phyloP scores from a whole-genome alignment of 2,329 filamentous ascomycete species.

The Orbilia quercus region DNA sequence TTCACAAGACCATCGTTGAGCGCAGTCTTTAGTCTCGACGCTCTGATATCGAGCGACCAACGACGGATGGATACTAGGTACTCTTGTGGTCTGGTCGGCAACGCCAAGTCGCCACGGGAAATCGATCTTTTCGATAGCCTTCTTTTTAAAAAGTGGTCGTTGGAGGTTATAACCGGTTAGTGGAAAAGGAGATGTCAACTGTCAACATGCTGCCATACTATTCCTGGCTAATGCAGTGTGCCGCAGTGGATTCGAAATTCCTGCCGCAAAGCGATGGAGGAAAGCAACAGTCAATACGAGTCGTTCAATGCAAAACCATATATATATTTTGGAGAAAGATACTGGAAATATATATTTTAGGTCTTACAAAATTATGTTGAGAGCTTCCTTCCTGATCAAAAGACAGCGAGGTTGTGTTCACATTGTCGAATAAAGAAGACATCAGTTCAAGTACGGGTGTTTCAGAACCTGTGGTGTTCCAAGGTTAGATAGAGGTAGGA shows the following conservation, averaged over 20 bases:
- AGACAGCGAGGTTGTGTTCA: background rate
- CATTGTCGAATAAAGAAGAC: background rate
- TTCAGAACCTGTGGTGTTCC: conserved; percentile 60
- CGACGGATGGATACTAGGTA: conserved; percentile 19
- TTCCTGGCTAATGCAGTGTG: conserved; percentile 12
- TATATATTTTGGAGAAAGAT: background rate
- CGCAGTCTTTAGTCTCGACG: conserved; percentile 4
- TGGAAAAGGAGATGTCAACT: conserved; percentile 22
- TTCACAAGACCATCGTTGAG: conserved; percentile 18
- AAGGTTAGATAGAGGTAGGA: conserved; percentile 59
- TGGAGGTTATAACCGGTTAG: conserved; percentile 10
- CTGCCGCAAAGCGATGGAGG: conserved; percentile 1
- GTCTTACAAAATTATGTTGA: background rate
- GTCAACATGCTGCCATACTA: conserved; percentile 20
- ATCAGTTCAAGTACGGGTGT: conserved; percentile 60
- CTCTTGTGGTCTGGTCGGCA: conserved; percentile 3
- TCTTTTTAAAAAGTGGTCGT: conserved; percentile 1
- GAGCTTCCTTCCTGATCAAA: background rate
- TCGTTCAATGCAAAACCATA: background rate
- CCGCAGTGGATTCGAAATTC: background rate
- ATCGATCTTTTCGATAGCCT: conserved; percentile 14
- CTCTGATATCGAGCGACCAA: conserved; percentile 9
- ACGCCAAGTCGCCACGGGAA: conserved; percentile 24
- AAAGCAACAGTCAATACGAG: background rate
- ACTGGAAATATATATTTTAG: background rate